Percentiles rank a stretch among this genome's conserved stretches.
Evolutionary conservation across 768 basidiomycete species (phyloP).

Genomic region (Suillus americanus): DNA sequence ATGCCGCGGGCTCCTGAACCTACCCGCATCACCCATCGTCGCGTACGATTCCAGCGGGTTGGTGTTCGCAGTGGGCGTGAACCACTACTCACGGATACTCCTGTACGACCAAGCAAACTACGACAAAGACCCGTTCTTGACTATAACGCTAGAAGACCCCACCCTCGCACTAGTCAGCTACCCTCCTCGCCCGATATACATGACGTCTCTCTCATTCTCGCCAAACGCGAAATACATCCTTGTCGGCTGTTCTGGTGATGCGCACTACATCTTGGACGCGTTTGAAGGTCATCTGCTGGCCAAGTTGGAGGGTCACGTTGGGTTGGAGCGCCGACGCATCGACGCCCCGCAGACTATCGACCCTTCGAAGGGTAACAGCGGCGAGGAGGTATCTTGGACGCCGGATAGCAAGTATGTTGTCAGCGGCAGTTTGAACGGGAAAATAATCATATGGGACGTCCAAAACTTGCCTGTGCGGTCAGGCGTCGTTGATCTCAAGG

Average conservation of each 20-base stretch:
- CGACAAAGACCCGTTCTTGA: conserved; percentile 90
- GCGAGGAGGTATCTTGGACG: conserved; percentile 94
- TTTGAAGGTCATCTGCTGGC: conserved; percentile 83
- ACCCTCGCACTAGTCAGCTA: conserved; percentile 71
- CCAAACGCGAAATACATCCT: conserved; percentile 88
- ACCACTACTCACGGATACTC: conserved; percentile 77
- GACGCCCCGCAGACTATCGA: conserved; percentile 56
- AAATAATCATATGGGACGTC: conserved; percentile 85
- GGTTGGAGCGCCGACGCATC: conserved; percentile 68
- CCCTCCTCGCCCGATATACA: conserved; percentile 85
- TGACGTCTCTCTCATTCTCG: conserved; percentile 91
- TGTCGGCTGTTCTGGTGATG: conserved; percentile 88
- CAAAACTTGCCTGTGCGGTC: conserved; percentile 54
- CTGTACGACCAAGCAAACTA: conserved; percentile 85
- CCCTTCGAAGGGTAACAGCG: conserved; percentile 77
- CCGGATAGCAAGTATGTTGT: conserved; percentile 91
- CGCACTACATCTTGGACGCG: conserved; percentile 92
- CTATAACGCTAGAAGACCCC: conserved; percentile 80
- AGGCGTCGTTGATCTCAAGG: conserved; percentile 55
- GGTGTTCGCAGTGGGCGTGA: conserved; percentile 86
- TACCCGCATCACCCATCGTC: conserved; percentile 73
- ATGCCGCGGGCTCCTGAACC: conserved; percentile 76
- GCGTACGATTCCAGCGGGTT: conserved; percentile 83
- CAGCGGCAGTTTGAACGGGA: conserved; percentile 83
- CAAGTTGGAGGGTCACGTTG: conserved; percentile 82